phyloP scores from a whole-genome alignment of 805 yeast genomes.

The Lipomyces chichibuensis region DNA sequence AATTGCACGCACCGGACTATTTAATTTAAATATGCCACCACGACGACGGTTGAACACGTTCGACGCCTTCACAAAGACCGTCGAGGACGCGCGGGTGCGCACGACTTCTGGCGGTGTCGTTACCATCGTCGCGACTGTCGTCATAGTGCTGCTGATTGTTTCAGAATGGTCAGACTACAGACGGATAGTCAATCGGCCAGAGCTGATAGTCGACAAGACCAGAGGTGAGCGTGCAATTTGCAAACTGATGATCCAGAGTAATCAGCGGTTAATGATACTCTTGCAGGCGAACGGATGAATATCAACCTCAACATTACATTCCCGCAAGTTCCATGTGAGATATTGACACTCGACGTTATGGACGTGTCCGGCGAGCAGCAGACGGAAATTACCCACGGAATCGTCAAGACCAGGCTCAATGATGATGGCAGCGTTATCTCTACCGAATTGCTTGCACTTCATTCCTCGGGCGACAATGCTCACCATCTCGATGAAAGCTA shows the following conservation, averaged over 20 bases:
- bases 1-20: background rate
- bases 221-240: slow-evolving; percentile 44
- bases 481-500: slow-evolving; percentile 49
- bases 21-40: slow-evolving; percentile 24
- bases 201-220: slow-evolving; percentile 73
- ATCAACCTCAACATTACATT: slow-evolving; percentile 82
- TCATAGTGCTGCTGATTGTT: slow-evolving; percentile 63
- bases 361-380: slow-evolving; percentile 87
- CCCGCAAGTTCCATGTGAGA: slow-evolving; percentile 83
- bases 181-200: slow-evolving; percentile 70
- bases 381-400: slow-evolving; percentile 71
- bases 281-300: slow-evolving; percentile 70
- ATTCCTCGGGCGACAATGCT: slow-evolving; percentile 39
- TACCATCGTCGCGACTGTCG: slow-evolving; percentile 67
- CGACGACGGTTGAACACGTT: slow-evolving; percentile 33
- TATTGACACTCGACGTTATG: slow-evolving; percentile 80
- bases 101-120: slow-evolving; percentile 91
- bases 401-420: slow-evolving; percentile 68
- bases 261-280: slow-evolving; percentile 39
- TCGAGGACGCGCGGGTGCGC: slow-evolving; percentile 86
- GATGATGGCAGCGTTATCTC: slow-evolving; percentile 54
- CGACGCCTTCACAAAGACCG: slow-evolving; percentile 63
- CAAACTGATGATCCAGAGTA: background rate
- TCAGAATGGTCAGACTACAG: slow-evolving; percentile 80
- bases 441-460: slow-evolving; percentile 49